Percentiles rank a stretch among this genome's conserved stretches.
phyloP scores from a whole-genome alignment of 1,284 basidiomycete genomes.

The Puccinia horiana region DNA sequence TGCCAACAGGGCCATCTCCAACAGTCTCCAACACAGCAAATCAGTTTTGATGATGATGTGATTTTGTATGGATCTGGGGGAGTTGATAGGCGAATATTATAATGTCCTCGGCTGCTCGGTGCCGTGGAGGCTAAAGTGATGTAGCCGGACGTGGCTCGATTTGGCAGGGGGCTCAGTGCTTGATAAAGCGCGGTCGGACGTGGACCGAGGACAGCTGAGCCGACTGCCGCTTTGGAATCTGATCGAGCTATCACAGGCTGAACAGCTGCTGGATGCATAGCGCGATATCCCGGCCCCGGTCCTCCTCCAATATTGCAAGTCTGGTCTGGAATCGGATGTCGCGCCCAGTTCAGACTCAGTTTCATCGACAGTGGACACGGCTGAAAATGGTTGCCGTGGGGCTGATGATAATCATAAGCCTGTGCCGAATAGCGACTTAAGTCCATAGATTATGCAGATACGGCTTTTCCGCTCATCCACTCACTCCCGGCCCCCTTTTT shows the following conservation, averaged over 20 bases:
- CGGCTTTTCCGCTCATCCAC: background rate
- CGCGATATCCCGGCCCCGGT: constrained; percentile 4
- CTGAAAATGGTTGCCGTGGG: constrained; percentile 6
- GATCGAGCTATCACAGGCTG: background rate
- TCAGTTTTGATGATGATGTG: background rate
- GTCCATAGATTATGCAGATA: background rate
- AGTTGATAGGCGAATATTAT: no score
- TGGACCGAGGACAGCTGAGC: background rate
- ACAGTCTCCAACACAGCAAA: no score
- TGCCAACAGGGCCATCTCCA: background rate
- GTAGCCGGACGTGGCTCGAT: background rate
- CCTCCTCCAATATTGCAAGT: no score
- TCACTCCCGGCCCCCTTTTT: constrained; percentile 1
- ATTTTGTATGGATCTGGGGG: background rate
- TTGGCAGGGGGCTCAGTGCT: no score
- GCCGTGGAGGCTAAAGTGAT: background rate
- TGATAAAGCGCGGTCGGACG: constrained; percentile 10
- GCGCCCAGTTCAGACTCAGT: background rate
- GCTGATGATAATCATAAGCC: background rate
- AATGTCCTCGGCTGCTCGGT: background rate
- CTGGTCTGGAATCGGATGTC: background rate
- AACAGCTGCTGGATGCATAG: background rate
- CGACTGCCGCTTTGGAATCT: background rate
- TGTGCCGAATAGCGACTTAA: background rate
- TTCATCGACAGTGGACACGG: constrained; percentile 4